Evolutionary conservation across 768 basidiomycete species (phyloP), one percentile per base, ranked within the genome.

Genomic region (Boletus reticulatus): DNA sequence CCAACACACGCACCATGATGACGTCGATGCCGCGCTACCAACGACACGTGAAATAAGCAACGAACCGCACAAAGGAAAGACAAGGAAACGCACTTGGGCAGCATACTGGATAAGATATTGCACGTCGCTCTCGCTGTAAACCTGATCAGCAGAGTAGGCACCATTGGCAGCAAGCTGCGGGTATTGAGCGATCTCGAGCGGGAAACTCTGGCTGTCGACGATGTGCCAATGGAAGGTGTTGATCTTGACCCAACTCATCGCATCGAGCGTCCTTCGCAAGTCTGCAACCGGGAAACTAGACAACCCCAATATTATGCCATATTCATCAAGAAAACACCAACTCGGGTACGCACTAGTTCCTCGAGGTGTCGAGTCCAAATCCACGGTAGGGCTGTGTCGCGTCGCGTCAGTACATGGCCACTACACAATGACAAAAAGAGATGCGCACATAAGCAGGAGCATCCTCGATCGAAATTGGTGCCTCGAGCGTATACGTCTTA

Each of bases 201-300:
- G 91, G 75, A 89, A 94, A 36, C 83, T 85, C 63, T 94, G 89
- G 51, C 84, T 83, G 70, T 94, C 92, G 36, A 84, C 84, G 53
- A 91, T 76, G 64, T 94, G 92, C 92, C 91, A 94, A 60, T 94
- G 89, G 62, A 94, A 81, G 2, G 81, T 83, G 69, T 85, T 92
- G 50, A 72, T 73, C 75, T 84, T 85, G 57, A 77, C 76, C 72
- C 76, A 76, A 13, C 75, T 73, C 80, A 84, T 82, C 12, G 79
- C 76, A 39, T 83, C 78, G 20, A 85, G 59, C 2, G 79, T 81
- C 43, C 79, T 71, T 3, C 68, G 44, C 52, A 80, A 64, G 32
- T 77, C 73, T 3, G 50, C 16, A 4, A 76, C 67, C 1, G 79
- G 73, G 57, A 72, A 76, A 56, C 76, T 78, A 51, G 17, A 39